A percentile compares a stretch with the other conserved stretches of the same genome.
Conservation (phyloP, 495 filamentous ascomycete genomes). For the Penicillium cataractarum region DNA sequence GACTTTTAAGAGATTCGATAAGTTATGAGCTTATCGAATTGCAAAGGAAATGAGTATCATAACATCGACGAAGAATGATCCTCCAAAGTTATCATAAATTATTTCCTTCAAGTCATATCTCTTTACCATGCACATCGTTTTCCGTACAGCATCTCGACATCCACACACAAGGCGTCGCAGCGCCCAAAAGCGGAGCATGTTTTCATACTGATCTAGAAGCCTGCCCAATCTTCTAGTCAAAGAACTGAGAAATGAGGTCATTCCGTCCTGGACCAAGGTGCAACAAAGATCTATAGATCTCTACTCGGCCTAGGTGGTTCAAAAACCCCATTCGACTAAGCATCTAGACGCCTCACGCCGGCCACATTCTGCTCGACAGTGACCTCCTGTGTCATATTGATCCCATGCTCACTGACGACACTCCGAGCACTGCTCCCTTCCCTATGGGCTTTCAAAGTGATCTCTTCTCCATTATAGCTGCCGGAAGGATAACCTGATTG, state of each 20-base stretch:
- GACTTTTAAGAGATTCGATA: too few relatives aligned
- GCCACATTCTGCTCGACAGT: constrained; percentile 1
- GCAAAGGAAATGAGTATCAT: too few relatives aligned
- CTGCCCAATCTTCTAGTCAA: background rate
- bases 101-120: too few relatives aligned
- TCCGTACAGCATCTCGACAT: too few relatives aligned
- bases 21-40: too few relatives aligned
- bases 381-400: background rate
- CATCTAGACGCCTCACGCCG: background rate
- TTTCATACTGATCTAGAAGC: background rate
- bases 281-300: background rate
- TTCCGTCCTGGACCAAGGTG: background rate
- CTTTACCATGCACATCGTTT: too few relatives aligned
- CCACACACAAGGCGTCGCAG: background rate
- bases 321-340: background rate
- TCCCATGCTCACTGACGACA: background rate
- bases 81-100: too few relatives aligned
- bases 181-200: background rate
- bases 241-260: background rate
- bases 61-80: too few relatives aligned
- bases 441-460: background rate
- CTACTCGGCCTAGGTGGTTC: background rate
- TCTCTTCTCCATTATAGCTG: background rate
- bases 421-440: background rate
- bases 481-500: background rate